Percentiles rank a stretch among this genome's conserved stretches.
These are phyloP conservation scores for Lentithecium fluviatile DNA, from an alignment of 495 filamentous ascomycete genomes.

Conservation along the genomic window DNA sequence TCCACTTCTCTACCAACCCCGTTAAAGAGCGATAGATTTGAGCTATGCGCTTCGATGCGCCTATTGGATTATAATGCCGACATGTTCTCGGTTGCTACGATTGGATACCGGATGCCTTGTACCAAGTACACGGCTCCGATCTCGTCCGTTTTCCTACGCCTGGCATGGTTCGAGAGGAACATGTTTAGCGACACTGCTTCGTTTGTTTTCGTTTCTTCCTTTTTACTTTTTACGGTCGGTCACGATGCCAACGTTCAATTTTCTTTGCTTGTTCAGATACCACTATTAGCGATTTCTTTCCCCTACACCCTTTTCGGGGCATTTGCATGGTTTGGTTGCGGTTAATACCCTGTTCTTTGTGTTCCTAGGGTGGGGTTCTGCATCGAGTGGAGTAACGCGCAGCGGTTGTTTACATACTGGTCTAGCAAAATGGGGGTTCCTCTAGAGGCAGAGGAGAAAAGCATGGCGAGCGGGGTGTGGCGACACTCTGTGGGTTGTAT, in stretches of 20 bases:
- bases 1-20: slow-evolving; percentile 27
- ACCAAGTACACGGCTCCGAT: too few relatives aligned
- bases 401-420: neutral
- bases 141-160: neutral
- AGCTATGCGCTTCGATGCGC: slow-evolving; percentile 10
- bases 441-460: neutral
- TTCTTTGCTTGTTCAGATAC: slow-evolving; percentile 30
- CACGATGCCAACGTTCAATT: slow-evolving; percentile 28
- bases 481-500: slow-evolving; percentile 1
- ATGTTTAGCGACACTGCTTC: slow-evolving; percentile 1
- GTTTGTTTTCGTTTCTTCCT: slow-evolving; percentile 14
- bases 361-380: neutral
- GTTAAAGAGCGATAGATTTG: slow-evolving; percentile 30
- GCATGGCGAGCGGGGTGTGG: neutral
- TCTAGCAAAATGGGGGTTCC: neutral
- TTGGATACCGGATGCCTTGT: slow-evolving; percentile 4
- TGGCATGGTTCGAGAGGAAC: neutral
- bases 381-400: neutral
- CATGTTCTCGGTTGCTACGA: slow-evolving; percentile 3
- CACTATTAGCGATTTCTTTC: slow-evolving; percentile 31
- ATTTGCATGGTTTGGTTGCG: slow-evolving; percentile 3
- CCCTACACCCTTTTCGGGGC: neutral
- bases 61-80: neutral
- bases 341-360: slow-evolving; percentile 10
- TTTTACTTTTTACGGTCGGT: slow-evolving; percentile 20